Evolutionary conservation across 2,329 filamentous ascomycete species (phyloP).

Genomic region (Rutstroemia sp.): DNA sequence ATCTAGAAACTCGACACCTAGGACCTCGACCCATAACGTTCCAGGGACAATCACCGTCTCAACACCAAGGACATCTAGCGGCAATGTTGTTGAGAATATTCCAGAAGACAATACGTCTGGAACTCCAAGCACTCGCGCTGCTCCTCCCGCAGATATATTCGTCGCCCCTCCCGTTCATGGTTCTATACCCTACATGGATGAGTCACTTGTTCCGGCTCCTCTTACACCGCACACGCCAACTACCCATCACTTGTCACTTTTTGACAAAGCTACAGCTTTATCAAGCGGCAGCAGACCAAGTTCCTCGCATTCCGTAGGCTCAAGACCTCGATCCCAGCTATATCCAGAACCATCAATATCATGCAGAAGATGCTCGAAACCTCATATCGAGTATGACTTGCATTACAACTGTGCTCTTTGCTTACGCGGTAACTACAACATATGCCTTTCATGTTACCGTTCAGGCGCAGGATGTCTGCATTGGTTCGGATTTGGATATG

Average conservation of each 20-base stretch:
- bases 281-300: constrained; percentile 26
- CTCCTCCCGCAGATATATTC: constrained; percentile 18
- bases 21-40: background rate
- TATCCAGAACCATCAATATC: constrained; percentile 65
- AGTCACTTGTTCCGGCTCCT: constrained; percentile 23
- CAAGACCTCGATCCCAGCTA: constrained; percentile 33
- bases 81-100: background rate
- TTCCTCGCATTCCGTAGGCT: constrained; percentile 26
- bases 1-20: constrained; percentile 4
- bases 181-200: constrained; percentile 16
- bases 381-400: constrained; percentile 74
- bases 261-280: constrained; percentile 25
- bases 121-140: constrained; percentile 13
- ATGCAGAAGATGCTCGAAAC: constrained; percentile 63
- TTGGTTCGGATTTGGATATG: constrained; percentile 82
- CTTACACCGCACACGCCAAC: constrained; percentile 20
- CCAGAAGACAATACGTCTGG: background rate
- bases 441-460: constrained; percentile 78
- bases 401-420: constrained; percentile 79
- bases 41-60: constrained; percentile 10
- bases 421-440: constrained; percentile 62
- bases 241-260: constrained; percentile 16
- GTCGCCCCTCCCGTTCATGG: constrained; percentile 15
- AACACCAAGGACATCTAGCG: constrained; percentile 4
- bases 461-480: constrained; percentile 68